phyloP scores from a whole-genome alignment of 148 eudicot species.

The Vaccinium vitisidaea region DNA sequence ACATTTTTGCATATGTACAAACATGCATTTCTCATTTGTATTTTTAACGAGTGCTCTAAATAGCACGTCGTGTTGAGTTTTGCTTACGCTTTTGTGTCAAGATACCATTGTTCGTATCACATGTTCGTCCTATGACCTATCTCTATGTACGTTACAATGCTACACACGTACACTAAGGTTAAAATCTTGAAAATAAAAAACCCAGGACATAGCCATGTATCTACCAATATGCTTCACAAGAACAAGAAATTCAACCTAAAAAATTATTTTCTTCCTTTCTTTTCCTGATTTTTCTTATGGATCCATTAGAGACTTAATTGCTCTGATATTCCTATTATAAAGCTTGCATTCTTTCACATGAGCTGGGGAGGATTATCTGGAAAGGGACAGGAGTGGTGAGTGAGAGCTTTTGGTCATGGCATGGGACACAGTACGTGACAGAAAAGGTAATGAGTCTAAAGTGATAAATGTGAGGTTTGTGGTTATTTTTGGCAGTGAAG shows the following conservation, averaged over 20 bases:
- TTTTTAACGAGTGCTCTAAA: background rate
- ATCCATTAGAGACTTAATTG: background rate
- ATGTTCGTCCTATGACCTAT: no score
- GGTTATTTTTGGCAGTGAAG: slow-evolving; percentile 24
- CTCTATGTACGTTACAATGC: no score
- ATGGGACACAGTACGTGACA: slow-evolving; percentile 11
- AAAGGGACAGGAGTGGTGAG: slow-evolving; percentile 27
- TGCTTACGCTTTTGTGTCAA: no score
- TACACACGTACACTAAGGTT: no score
- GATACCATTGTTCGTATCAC: no score
- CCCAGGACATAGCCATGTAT: no score
- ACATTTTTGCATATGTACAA: background rate
- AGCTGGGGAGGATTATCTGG: slow-evolving; percentile 14
- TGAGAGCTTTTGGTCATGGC: background rate
- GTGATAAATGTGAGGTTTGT: slow-evolving; percentile 1
- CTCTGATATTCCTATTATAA: background rate
- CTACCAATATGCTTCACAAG: no score
- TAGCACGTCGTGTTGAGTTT: no score
- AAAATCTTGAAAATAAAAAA: no score
- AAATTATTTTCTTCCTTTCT: no score
- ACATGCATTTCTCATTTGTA: background rate
- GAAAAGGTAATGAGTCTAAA: background rate
- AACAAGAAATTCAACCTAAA: no score
- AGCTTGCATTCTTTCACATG: background rate
- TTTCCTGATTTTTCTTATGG: background rate